phyloP scores from a whole-genome alignment of 345 rosid genomes.

The Eucalyptus caleyi region DNA sequence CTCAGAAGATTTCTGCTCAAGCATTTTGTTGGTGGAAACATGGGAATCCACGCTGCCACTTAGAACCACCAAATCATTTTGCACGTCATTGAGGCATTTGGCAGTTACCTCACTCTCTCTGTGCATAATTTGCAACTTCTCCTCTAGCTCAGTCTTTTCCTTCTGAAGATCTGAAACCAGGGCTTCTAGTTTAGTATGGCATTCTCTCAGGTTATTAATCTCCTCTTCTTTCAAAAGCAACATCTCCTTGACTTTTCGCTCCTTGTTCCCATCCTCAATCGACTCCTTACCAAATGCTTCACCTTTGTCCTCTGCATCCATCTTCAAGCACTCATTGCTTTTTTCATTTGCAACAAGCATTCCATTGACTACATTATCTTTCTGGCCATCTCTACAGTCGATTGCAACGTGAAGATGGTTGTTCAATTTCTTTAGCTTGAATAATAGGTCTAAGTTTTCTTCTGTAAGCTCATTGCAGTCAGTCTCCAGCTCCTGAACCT shows the following conservation, averaged over 20 bases:
- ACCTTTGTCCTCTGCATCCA: constrained; percentile 16
- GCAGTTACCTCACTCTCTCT: constrained; percentile 23
- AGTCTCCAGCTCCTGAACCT: constrained; percentile 38
- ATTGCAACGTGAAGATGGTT: background rate
- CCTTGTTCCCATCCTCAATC: background rate
- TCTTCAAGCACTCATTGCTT: constrained; percentile 7
- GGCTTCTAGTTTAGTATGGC: constrained; percentile 11
- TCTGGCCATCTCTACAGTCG: constrained; percentile 1
- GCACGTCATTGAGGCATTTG: constrained; percentile 28
- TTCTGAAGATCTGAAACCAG: constrained; percentile 10
- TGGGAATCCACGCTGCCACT: constrained; percentile 17
- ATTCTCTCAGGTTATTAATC: constrained; percentile 4
- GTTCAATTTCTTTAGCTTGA: constrained; percentile 22
- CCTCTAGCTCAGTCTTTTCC: constrained; percentile 23
- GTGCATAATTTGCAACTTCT: constrained; percentile 4
- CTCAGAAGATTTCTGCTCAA: constrained; percentile 25
- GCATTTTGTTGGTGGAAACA: constrained; percentile 21
- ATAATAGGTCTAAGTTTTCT: constrained; percentile 40
- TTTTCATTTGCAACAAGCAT: background rate
- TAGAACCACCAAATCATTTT: constrained; percentile 15
- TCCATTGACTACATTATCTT: constrained; percentile 3
- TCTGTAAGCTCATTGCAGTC: constrained; percentile 61
- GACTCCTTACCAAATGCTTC: constrained; percentile 8
- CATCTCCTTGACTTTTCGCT: constrained; percentile 15
- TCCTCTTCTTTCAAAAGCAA: constrained; percentile 26